Evolutionary conservation across 129 eudicot species (phyloP).

Genomic region (Tagetes patula): DNA sequence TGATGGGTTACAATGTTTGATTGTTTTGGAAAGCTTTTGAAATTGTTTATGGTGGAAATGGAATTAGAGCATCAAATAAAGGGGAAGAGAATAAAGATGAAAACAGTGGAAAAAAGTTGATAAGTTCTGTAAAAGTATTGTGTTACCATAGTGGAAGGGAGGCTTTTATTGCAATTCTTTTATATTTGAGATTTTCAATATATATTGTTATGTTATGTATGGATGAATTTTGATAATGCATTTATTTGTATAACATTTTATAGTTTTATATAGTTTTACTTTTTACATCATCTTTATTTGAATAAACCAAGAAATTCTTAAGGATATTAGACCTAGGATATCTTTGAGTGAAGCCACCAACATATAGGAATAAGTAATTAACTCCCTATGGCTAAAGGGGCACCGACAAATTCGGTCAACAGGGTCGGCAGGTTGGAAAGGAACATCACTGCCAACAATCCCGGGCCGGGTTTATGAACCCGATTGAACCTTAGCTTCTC

Average conservation of each 20-base stretch:
- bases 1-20: not conserved
- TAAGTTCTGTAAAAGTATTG: conserved; percentile 7
- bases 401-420: too few relatives aligned
- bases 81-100: conserved; percentile 5
- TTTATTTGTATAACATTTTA: not conserved
- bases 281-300: not conserved
- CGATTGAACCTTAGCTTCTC: too few relatives aligned
- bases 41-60: not conserved
- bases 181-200: too few relatives aligned
- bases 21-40: not conserved
- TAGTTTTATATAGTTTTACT: not conserved
- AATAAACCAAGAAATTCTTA: too few relatives aligned
- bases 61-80: conserved; percentile 17
- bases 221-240: not conserved
- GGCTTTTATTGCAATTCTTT: conserved; percentile 6
- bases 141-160: not conserved
- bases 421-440: too few relatives aligned
- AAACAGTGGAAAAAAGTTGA: conserved; percentile 4
- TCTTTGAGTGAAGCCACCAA: too few relatives aligned
- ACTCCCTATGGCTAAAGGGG: too few relatives aligned
- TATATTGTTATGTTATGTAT: not conserved
- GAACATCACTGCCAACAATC: too few relatives aligned
- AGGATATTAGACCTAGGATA: too few relatives aligned
- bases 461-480: too few relatives aligned
- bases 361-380: too few relatives aligned